Conservation (phyloP, 1,139 yeast genomes). For the Suhomyces ambrosiae region DNA sequence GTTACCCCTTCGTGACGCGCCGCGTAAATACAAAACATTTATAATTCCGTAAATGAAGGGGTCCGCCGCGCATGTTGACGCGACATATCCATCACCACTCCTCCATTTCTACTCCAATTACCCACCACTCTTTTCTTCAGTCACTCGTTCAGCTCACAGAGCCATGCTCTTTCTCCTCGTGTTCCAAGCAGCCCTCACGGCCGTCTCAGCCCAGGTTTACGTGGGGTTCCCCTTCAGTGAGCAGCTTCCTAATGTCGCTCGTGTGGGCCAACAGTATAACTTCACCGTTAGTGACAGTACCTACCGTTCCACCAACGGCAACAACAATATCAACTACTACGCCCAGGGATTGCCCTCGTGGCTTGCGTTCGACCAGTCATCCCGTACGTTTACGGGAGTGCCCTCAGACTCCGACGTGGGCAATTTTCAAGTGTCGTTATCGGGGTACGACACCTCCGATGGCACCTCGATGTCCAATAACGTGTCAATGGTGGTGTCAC, state of each 20-base stretch:
- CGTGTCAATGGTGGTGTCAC: slow-evolving; percentile 63
- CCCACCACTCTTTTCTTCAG: slow-evolving; percentile 1
- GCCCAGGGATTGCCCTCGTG: slow-evolving; percentile 69
- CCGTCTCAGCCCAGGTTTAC: slow-evolving; percentile 33
- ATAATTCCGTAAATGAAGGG: too few relatives aligned
- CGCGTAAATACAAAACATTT: not conserved
- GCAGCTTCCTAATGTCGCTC: slow-evolving; percentile 87
- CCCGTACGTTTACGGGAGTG: slow-evolving; percentile 70
- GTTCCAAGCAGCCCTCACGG: slow-evolving; percentile 15
- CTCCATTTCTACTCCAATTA: not conserved
- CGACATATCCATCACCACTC: not conserved
- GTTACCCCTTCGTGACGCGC: slow-evolving; percentile 1
- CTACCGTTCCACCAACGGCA: slow-evolving; percentile 51
- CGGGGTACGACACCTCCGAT: slow-evolving; percentile 63
- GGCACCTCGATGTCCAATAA: slow-evolving; percentile 46
- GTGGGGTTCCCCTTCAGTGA: slow-evolving; percentile 79
- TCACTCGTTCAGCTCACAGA: not conserved
- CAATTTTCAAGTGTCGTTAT: slow-evolving; percentile 49
- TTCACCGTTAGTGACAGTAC: slow-evolving; percentile 77
- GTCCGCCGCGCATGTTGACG: not conserved
- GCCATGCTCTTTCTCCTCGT: slow-evolving; percentile 15
- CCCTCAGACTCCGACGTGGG: slow-evolving; percentile 54
- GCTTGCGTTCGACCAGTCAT: slow-evolving; percentile 66
- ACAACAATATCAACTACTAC: slow-evolving; percentile 50
- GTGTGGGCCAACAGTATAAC: slow-evolving; percentile 61